These are phyloP conservation scores for Mrakiaceae sp. DNA, from an alignment of 1,284 basidiomycete species.

Conservation along the genomic window DNA sequence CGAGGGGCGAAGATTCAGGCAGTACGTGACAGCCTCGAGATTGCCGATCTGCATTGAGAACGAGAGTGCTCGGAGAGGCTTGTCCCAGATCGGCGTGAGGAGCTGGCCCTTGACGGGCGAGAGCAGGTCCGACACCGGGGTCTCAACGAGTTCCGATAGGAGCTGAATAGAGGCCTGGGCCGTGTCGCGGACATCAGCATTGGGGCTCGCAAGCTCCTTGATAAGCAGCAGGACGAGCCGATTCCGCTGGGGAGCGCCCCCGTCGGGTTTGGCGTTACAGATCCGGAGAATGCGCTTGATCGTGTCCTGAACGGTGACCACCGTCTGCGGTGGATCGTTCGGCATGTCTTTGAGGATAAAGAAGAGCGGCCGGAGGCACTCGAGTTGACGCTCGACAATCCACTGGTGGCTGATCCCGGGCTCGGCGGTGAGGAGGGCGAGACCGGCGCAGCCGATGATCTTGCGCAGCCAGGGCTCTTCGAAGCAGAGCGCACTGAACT, in stretches of 20 bases:
- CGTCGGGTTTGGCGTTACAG: constrained; percentile 43
- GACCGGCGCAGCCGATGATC: constrained; percentile 72
- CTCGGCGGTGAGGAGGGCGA: constrained; percentile 62
- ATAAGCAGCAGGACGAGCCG: constrained; percentile 74
- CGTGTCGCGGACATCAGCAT: constrained; percentile 71
- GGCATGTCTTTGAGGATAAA: constrained; percentile 96
- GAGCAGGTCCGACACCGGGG: constrained; percentile 66
- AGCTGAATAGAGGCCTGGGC: constrained; percentile 73
- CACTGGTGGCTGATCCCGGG: constrained; percentile 64
- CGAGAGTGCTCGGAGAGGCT: constrained; percentile 90
- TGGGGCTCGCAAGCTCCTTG: constrained; percentile 78
- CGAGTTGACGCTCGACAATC: constrained; percentile 79
- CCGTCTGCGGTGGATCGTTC: constrained; percentile 71
- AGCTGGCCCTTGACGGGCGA: constrained; percentile 78
- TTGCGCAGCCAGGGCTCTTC: constrained; percentile 81
- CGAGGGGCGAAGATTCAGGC: constrained; percentile 69
- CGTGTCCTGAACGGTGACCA: constrained; percentile 67
- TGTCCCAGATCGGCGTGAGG: constrained; percentile 82
- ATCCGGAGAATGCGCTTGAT: constrained; percentile 65
- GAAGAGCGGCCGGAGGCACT: constrained; percentile 80
- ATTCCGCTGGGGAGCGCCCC: constrained; percentile 35
- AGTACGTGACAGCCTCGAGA: constrained; percentile 94
- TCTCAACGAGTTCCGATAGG: constrained; percentile 62
- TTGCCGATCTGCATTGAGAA: constrained; percentile 96
- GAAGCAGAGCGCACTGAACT: constrained; percentile 72